A percentile compares a stretch with the other conserved stretches of the same genome.
Evolutionary conservation across 441 rosid genomes (phyloP).

Genomic region (Gossypium laxum): DNA sequence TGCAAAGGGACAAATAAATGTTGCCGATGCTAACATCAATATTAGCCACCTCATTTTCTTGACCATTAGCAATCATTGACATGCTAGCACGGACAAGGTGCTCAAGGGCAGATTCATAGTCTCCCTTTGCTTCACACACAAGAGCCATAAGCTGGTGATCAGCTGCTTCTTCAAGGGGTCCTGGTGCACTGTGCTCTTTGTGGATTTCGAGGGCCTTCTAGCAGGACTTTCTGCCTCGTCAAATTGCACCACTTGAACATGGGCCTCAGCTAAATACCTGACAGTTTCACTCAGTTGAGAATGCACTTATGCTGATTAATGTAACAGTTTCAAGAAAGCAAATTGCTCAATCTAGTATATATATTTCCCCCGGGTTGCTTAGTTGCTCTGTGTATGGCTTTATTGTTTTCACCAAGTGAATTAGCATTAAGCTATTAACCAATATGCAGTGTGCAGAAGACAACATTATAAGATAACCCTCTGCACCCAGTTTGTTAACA

Average conservation of each 20-base stretch:
- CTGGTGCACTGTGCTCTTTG: conserved; percentile 21
- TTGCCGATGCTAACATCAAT: conserved; percentile 31
- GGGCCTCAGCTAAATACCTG: conserved; percentile 38
- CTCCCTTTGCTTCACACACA: conserved; percentile 28
- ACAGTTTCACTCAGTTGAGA: background rate
- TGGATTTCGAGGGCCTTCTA: conserved; percentile 30
- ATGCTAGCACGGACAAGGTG: conserved; percentile 23
- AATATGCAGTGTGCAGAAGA: background rate
- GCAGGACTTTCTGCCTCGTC: conserved; percentile 28
- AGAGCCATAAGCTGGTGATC: conserved; percentile 31
- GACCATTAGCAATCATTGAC: conserved; percentile 31
- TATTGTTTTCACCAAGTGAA: background rate
- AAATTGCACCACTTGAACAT: conserved; percentile 34
- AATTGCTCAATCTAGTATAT: background rate
- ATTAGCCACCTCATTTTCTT: conserved; percentile 26
- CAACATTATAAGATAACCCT: background rate
- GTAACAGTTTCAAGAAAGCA: background rate
- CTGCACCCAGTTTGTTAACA: background rate
- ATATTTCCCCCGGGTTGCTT: background rate
- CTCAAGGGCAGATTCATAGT: conserved; percentile 24
- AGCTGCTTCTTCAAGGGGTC: conserved; percentile 31
- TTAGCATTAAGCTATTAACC: background rate
- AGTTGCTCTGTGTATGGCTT: background rate
- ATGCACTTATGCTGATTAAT: background rate
- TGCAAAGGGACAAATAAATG: conserved; percentile 25